Conservation (phyloP, 2,329 filamentous ascomycete genomes). For the Cordyceps farinosa region DNA sequence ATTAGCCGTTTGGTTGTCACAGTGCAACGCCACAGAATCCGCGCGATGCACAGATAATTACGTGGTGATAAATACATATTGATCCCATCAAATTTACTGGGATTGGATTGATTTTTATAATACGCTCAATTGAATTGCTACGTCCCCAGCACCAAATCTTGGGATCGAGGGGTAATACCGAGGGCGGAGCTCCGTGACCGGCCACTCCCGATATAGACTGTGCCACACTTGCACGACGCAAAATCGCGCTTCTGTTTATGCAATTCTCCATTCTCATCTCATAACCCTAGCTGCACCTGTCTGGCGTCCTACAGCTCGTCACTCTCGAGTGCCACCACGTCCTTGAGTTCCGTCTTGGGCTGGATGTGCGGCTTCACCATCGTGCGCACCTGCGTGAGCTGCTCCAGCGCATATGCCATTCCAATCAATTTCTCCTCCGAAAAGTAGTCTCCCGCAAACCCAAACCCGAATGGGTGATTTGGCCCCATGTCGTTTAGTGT, state of each 20-base stretch:
- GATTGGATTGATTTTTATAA: too few relatives aligned
- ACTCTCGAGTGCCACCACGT: conserved; percentile 21
- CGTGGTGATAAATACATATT: too few relatives aligned
- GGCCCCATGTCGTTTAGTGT: conserved; percentile 52
- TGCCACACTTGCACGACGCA: neutral
- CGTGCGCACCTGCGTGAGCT: conserved; percentile 41
- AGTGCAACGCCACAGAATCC: neutral
- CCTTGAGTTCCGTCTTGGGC: conserved; percentile 30
- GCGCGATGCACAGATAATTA: neutral
- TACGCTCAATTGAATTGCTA: too few relatives aligned
- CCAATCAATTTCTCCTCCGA: conserved; percentile 60
- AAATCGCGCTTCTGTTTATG: neutral
- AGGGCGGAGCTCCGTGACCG: neutral
- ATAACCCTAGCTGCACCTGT: neutral
- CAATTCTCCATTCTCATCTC: neutral
- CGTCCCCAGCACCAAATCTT: neutral
- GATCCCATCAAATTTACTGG: too few relatives aligned
- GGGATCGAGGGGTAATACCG: neutral
- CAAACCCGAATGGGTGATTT: conserved; percentile 57
- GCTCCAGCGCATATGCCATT: conserved; percentile 67
- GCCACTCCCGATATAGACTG: neutral
- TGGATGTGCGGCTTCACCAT: conserved; percentile 28
- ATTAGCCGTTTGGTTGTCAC: neutral
- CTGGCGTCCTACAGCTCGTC: conserved; percentile 5
- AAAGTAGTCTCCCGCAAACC: conserved; percentile 59